phyloP scores from a whole-genome alignment of 805 yeast species.

The Candida maesae region DNA sequence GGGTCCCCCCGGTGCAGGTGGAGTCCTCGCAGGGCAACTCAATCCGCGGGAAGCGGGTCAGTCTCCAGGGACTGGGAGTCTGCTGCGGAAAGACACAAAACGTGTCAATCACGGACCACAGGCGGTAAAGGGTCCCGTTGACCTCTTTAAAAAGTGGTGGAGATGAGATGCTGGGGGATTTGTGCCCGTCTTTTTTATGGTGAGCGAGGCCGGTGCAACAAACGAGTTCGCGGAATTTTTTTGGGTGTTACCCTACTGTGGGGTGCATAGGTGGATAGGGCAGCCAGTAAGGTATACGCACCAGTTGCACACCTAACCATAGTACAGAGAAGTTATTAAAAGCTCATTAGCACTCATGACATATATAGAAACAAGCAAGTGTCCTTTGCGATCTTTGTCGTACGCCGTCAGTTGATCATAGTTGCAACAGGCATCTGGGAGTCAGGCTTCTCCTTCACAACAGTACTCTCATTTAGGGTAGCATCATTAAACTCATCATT shows the following conservation, averaged over 20 bases:
- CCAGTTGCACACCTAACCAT: too few species aligned
- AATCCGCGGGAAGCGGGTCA: background rate
- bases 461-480: constrained; percentile 13
- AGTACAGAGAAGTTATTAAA: background rate
- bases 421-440: constrained; percentile 12
- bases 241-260: background rate
- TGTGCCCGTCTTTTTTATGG: background rate
- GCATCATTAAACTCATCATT: constrained; percentile 12
- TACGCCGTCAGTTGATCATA: constrained; percentile 10
- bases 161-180: background rate
- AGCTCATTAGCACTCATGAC: constrained; percentile 1
- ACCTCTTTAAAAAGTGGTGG: background rate
- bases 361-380: constrained; percentile 1
- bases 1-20: background rate
- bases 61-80: background rate
- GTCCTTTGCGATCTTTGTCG: background rate
- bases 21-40: background rate
- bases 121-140: background rate
- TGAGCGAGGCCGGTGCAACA: background rate
- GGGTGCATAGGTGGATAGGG: too few species aligned
- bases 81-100: background rate
- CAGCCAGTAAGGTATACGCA: too few species aligned
- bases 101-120: background rate
- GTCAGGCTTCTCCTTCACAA: constrained; percentile 13
- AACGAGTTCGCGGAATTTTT: background rate